Percentiles rank a stretch among this genome's conserved stretches.
Evolutionary conservation across 805 yeast genomes (phyloP).

Genomic region (Pichia cabralensis): DNA sequence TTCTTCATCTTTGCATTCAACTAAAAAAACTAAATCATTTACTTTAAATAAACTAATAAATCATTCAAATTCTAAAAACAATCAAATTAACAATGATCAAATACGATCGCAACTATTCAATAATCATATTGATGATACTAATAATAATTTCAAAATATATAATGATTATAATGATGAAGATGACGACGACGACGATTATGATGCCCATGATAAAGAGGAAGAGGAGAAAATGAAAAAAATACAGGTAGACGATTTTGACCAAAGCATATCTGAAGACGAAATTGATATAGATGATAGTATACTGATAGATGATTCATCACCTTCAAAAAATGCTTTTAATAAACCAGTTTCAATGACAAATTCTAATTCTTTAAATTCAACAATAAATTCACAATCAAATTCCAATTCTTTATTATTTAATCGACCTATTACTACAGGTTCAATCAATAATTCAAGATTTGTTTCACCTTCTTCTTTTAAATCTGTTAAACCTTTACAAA

Average conservation of each 20-base stretch:
- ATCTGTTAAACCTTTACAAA: constrained; percentile 73
- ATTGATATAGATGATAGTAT: constrained; percentile 2
- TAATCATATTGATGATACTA: not conserved
- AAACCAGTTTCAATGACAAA: constrained; percentile 1
- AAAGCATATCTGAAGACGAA: constrained; percentile 12
- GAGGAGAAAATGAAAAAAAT: no score
- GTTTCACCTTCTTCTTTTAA: constrained; percentile 48
- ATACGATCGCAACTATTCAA: no score
- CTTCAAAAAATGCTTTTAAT: constrained; percentile 4
- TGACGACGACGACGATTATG: constrained; percentile 1
- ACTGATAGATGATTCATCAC: constrained; percentile 9
- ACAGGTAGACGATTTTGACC: no score
- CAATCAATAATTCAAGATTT: constrained; percentile 19
- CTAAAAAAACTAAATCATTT: no score
- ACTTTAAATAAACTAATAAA: no score
- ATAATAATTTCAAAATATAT: not conserved
- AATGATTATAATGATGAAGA: not conserved
- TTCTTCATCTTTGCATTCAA: no score
- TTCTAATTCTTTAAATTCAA: constrained; percentile 1
- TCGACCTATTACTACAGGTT: constrained; percentile 7
- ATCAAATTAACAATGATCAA: no score
- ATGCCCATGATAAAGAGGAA: no score
- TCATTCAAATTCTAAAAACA: no score
- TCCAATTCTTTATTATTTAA: not conserved
- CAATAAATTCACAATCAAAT: no score